Percentiles rank a stretch among this genome's conserved stretches.
Conservation (phyloP, 257 asterid species). For the Jaltomata sinuosa region DNA sequence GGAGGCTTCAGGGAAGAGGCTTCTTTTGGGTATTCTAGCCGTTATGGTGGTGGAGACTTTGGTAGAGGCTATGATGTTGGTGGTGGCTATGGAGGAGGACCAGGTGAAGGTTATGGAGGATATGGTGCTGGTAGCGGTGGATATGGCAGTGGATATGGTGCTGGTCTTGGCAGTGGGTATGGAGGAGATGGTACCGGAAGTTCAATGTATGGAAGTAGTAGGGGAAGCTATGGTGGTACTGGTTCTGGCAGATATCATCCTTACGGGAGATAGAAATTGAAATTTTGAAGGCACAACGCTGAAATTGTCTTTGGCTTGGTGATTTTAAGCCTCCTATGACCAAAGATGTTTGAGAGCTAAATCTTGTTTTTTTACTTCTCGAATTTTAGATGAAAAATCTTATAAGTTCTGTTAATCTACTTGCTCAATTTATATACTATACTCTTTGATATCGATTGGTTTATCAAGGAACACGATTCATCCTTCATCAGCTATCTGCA, state of each 20-base stretch:
- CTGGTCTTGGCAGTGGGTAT: slow-evolving; percentile 19
- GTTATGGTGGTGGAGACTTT: slow-evolving; percentile 8
- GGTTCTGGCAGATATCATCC: slow-evolving; percentile 51
- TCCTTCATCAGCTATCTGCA: background rate
- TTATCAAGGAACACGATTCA: background rate
- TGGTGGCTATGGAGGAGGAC: slow-evolving; percentile 4
- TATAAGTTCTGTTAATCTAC: background rate
- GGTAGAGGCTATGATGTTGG: slow-evolving; percentile 3
- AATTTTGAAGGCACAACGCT: background rate
- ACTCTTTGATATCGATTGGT: background rate
- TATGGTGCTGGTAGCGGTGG: slow-evolving; percentile 2
- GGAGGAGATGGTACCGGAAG: background rate
- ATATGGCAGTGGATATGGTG: slow-evolving; percentile 2
- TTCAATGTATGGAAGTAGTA: slow-evolving; percentile 16
- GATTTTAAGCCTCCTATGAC: background rate
- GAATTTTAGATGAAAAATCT: background rate
- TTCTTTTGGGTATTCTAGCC: slow-evolving; percentile 7
- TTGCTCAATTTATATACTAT: background rate
- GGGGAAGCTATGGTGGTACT: slow-evolving; percentile 27
- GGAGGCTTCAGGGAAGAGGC: slow-evolving; percentile 10
- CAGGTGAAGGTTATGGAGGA: slow-evolving; percentile 6
- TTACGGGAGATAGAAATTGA: slow-evolving; percentile 32
- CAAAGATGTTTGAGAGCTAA: background rate
- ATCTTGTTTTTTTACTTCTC: background rate
- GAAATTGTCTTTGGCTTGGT: background rate